Evolutionary conservation across 139 green algal species (phyloP).

Genomic region (Chlorella sp.): DNA sequence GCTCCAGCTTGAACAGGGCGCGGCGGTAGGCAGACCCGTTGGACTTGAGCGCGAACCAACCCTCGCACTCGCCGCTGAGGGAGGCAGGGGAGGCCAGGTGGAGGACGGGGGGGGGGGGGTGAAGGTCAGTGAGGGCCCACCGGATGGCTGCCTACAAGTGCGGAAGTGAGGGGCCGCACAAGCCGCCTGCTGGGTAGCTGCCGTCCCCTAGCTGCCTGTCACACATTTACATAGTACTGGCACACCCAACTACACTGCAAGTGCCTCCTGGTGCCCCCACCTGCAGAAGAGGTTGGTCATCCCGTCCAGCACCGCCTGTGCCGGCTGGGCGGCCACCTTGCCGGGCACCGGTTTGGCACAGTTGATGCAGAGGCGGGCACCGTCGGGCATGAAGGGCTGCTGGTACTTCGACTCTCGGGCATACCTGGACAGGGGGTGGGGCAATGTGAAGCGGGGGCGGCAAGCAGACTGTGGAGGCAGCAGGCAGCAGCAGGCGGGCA

Average conservation of each 20-base stretch:
- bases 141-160: not conserved
- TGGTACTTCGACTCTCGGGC: conserved; percentile 48
- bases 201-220: not conserved
- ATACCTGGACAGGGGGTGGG: not conserved
- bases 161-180: not conserved
- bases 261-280: not conserved
- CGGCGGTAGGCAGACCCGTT: conserved; percentile 65
- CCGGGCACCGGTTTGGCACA: conserved; percentile 56
- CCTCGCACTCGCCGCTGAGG: conserved; percentile 74
- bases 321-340: conserved; percentile 17
- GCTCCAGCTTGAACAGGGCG: conserved; percentile 74
- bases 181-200: not conserved
- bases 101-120: no score
- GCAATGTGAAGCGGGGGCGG: not conserved
- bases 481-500: not conserved
- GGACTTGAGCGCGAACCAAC: conserved; percentile 60
- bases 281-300: conserved; percentile 65
- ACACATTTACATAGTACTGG: no score
- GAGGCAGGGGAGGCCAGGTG: not conserved
- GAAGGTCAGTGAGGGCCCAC: not conserved
- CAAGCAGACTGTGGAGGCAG: not conserved
- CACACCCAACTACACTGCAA: not conserved
- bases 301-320: conserved; percentile 53
- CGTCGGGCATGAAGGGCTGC: conserved; percentile 62
- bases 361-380: conserved; percentile 67